phyloP scores from a whole-genome alignment of 768 basidiomycete genomes.

The Serendipita sp. region DNA sequence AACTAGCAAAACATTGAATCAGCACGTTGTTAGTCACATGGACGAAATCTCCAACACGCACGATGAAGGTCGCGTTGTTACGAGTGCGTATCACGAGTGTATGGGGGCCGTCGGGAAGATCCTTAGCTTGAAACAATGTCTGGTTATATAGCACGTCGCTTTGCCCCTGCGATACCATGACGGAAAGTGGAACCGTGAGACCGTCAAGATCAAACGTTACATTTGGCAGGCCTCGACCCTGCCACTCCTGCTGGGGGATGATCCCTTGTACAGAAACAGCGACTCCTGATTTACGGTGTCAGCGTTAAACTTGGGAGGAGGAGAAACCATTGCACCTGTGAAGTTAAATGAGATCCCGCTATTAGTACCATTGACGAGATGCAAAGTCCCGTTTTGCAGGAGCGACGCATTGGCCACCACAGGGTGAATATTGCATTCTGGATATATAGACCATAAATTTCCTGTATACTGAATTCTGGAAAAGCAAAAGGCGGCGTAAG shows the following conservation, averaged over 20 bases:
- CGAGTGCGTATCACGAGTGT: neutral
- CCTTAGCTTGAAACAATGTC: neutral
- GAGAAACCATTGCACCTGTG: neutral
- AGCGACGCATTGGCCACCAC: neutral
- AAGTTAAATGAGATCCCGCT: neutral
- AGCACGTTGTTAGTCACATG: neutral
- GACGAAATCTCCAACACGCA: neutral
- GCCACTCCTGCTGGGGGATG: neutral
- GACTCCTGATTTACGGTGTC: neutral
- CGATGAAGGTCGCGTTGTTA: neutral
- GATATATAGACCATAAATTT: neutral
- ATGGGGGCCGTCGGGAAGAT: neutral
- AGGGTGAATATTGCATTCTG: neutral
- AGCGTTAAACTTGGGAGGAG: neutral
- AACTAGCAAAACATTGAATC: neutral
- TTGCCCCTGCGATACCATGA: neutral
- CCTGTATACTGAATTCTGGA: neutral
- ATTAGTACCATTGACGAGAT: neutral
- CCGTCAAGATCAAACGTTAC: neutral
- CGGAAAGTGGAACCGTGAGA: neutral
- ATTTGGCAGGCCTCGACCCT: neutral
- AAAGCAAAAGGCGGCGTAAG: neutral
- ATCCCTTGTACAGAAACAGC: neutral
- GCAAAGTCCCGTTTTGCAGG: neutral
- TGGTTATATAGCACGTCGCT: neutral